Conservation (phyloP, 139 green algal genomes). For the Diplosphaera chodatii region DNA sequence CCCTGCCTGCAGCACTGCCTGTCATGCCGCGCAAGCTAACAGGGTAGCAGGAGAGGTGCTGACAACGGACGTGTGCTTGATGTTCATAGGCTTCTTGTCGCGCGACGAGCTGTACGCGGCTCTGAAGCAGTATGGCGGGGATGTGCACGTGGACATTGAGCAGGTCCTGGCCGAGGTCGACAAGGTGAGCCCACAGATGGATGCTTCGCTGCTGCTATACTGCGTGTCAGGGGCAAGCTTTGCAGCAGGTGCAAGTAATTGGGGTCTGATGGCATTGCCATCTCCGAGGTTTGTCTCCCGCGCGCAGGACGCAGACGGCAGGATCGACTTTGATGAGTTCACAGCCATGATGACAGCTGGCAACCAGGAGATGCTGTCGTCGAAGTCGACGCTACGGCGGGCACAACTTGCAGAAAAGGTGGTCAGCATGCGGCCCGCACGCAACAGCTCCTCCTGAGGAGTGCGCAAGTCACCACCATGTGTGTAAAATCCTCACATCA, state of each 20-base stretch:
- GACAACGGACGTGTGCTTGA: no score
- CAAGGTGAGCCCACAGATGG: not conserved
- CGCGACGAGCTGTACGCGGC: constrained; percentile 53
- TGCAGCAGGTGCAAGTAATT: no score
- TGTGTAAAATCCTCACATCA: no score
- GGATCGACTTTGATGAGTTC: constrained; percentile 79
- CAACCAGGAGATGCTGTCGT: not conserved
- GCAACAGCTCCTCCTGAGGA: not conserved
- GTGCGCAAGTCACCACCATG: no score
- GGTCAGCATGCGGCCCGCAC: not conserved
- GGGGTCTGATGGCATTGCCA: no score
- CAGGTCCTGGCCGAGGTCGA: constrained; percentile 56
- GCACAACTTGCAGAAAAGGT: not conserved
- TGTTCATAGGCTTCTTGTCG: constrained; percentile 64
- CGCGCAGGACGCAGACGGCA: constrained; percentile 48
- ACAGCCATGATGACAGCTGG: constrained; percentile 49
- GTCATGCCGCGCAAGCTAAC: no score
- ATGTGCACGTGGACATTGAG: constrained; percentile 27
- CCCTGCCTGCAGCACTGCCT: no score
- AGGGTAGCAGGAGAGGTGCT: no score
- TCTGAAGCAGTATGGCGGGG: constrained; percentile 18
- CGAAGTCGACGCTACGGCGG: not conserved
- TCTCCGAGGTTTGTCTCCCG: no score
- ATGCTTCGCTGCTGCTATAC: no score
- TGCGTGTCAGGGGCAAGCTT: no score